A percentile compares a stretch with the other conserved stretches of the same genome.
Conservation (phyloP, 2,329 filamentous ascomycete genomes). For the Helotiales sp. region DNA sequence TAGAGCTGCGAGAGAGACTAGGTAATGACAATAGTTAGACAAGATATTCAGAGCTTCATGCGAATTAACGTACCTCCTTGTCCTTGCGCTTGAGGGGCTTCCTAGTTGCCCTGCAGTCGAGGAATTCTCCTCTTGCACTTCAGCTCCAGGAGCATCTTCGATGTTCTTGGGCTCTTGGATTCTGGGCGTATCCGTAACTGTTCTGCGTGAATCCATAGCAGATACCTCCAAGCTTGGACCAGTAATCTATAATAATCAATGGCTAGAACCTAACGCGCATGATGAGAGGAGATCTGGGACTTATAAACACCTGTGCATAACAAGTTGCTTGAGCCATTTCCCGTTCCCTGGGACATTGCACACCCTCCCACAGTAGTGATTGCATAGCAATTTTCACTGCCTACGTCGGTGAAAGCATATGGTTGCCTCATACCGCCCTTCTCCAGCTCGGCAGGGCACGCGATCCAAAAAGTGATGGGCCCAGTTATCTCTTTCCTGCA, state of each 20-base stretch:
- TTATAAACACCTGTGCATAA: constrained; percentile 4
- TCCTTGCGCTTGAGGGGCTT: constrained; percentile 6
- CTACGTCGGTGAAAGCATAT: neutral
- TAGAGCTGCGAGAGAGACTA: constrained; percentile 4
- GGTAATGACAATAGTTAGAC: neutral
- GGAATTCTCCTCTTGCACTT: constrained; percentile 9
- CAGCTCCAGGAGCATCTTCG: too few species aligned
- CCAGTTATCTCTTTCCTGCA: neutral
- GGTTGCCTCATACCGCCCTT: neutral
- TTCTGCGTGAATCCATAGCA: constrained; percentile 21
- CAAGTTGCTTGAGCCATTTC: neutral
- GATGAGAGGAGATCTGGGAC: neutral
- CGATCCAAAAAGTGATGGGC: neutral
- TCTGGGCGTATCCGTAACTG: neutral
- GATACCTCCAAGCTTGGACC: neutral
- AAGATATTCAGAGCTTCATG: neutral
- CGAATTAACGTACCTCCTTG: neutral
- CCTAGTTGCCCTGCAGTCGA: constrained; percentile 6
- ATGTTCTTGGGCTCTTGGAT: constrained; percentile 2
- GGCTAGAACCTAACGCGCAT: constrained; percentile 4
- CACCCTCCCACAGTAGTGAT: neutral
- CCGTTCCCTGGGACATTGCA: neutral
- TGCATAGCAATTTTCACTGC: constrained; percentile 1
- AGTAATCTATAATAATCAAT: constrained; percentile 3
- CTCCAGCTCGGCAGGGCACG: neutral